These are phyloP conservation scores for Phytophthora macrochlamydospora DNA, from an alignment of 352 stramenopile species.

Conservation along the genomic window DNA sequence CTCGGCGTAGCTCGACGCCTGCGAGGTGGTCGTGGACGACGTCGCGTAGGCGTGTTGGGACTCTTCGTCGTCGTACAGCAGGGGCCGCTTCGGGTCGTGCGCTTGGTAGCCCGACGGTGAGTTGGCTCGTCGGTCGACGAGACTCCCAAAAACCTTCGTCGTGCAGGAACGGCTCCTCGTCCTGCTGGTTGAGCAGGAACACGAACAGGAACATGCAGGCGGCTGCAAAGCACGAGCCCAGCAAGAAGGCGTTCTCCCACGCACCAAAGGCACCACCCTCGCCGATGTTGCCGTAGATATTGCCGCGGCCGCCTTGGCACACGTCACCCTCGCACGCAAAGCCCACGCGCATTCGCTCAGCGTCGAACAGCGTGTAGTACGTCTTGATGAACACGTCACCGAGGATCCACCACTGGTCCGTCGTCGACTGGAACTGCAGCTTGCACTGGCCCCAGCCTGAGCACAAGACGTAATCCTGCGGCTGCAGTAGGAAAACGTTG, in stretches of 20 bases:
- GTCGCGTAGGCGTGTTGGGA: conserved; percentile 25
- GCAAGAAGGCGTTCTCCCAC: conserved; percentile 70
- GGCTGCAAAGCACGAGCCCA: conserved; percentile 73
- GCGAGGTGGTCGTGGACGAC: conserved; percentile 24
- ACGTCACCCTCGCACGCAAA: conserved; percentile 87
- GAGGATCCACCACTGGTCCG: conserved; percentile 89
- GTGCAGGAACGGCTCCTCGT: conserved; percentile 42
- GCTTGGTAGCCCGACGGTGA: conserved; percentile 22
- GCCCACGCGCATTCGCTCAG: conserved; percentile 85
- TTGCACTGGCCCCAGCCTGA: conserved; percentile 74
- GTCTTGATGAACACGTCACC: conserved; percentile 92
- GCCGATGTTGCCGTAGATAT: conserved; percentile 57
- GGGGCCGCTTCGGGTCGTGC: conserved; percentile 69
- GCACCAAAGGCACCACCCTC: conserved; percentile 48
- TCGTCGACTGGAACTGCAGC: conserved; percentile 78
- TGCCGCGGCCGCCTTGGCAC: conserved; percentile 74
- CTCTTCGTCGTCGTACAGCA: conserved; percentile 53
- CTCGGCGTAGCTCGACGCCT: conserved; percentile 62
- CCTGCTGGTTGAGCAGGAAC: conserved; percentile 82
- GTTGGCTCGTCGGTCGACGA: conserved; percentile 33
- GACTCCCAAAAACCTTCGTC: conserved; percentile 32
- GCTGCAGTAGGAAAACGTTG: conserved; percentile 85
- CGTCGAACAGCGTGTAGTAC: conserved; percentile 93
- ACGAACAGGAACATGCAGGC: conserved; percentile 83
- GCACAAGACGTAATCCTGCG: conserved; percentile 82